Evolutionary conservation across 164 flowering plant genomes (phyloP).

Genomic region (Kingdonia uniflora): DNA sequence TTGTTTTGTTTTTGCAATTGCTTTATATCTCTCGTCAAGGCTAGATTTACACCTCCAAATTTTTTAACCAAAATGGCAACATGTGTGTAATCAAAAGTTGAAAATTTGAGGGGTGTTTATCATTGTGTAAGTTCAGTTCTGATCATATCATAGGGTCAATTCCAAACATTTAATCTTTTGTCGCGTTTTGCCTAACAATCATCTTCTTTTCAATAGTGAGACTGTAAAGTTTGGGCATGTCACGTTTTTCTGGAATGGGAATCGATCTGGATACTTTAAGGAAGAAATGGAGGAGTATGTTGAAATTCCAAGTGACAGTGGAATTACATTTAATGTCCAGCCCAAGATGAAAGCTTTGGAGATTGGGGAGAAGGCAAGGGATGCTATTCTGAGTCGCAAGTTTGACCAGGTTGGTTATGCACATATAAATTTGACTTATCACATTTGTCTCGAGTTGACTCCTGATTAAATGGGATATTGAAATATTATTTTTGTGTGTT

Average conservation of each 20-base stretch:
- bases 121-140: too few species aligned
- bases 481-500: not conserved
- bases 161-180: too few species aligned
- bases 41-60: too few species aligned
- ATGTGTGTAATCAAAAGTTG: too few species aligned
- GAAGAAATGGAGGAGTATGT: constrained; percentile 81
- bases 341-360: constrained; percentile 96
- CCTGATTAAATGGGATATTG: too few species aligned
- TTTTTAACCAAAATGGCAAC: too few species aligned
- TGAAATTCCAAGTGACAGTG: constrained; percentile 93
- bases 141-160: too few species aligned
- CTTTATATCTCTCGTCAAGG: too few species aligned
- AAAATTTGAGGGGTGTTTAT: too few species aligned
- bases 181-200: not conserved
- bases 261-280: constrained; percentile 86
- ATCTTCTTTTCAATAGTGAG: constrained; percentile 41
- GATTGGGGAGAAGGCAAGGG: constrained; percentile 89
- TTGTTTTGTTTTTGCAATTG: too few species aligned
- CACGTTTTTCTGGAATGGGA: constrained; percentile 99
- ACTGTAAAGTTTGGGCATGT: constrained; percentile 99
- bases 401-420: constrained; percentile 94
- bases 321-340: constrained; percentile 83
- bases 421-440: not conserved
- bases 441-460: too few species aligned
- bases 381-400: constrained; percentile 80